Base-by-base conservation (phyloP, 108 stramenopile genomes). In the Cylindrotheca fusiformis region DNA sequence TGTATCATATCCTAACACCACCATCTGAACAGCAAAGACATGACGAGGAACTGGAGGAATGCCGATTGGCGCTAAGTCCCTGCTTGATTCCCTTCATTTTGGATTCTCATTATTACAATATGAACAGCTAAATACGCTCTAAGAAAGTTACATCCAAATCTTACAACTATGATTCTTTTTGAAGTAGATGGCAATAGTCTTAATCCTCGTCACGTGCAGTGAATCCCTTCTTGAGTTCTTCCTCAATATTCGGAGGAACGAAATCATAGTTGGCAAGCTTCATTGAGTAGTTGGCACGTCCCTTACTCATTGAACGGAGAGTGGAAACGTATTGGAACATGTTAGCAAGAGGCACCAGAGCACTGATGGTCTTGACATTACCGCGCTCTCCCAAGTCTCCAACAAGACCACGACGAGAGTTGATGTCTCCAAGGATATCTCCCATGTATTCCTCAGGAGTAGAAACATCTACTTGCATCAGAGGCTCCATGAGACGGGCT, bases 371-470 rank as follows among this genome's bases (percentile, higher is more conserved):
- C 88, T 97, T 96, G 58, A 87, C 67, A 56, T 96, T 95, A 56
- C 96, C 95, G 58, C 98, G 80, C 75, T 97, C 96, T 26, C 95
- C 95, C 26, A 99, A 80, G 51, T 97, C 96, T 5, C 86, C 91
- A 57, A 98, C 88, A 44, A 90, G 77, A 55, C 97, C 97, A 79
- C 98, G 96, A 57, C 98, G 91, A 56, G 89, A 72, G 85, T 97
- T 97, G 79, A 99, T 94, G 69, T 99, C 98, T 54, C 97, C 96
- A 55, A 99, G 74, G 56, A 99, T 82, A 67, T 99, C 98, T 48
- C 98, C 98, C 93, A 99, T 94, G 91, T 96, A 97, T 59, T 97
- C 96, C 78, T 99, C 98, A 8, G 98, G 98, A 6, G 94, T 95
- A 52, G 93, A 82, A 12, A 99, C 80, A 81, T 99, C 98, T 68